Conservation (phyloP, 2,329 filamentous ascomycete species). For the Penicillium sclerotiorum region DNA sequence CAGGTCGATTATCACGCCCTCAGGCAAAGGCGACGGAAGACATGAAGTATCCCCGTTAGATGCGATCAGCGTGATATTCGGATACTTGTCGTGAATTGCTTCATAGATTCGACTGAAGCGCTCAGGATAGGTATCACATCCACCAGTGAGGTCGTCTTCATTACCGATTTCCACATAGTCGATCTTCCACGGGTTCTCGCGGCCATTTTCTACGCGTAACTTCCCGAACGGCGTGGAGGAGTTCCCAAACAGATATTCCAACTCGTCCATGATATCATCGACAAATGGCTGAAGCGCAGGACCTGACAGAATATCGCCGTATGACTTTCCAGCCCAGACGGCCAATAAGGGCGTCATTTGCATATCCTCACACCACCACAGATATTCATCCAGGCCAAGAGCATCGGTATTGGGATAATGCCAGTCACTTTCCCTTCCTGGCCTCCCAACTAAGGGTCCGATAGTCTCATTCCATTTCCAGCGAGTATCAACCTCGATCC, state of each 20-base stretch:
- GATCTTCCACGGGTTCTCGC: slow-evolving; percentile 61
- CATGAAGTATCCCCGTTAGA: slow-evolving; percentile 41
- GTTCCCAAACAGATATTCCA: slow-evolving; percentile 64
- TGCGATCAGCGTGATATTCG: slow-evolving; percentile 59
- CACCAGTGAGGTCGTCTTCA: slow-evolving; percentile 64
- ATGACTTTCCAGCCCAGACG: slow-evolving; percentile 61
- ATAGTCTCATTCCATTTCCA: slow-evolving; percentile 49
- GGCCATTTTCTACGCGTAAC: slow-evolving; percentile 60
- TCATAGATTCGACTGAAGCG: slow-evolving; percentile 63
- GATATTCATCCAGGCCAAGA: slow-evolving; percentile 62
- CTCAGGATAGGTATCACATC: slow-evolving; percentile 53
- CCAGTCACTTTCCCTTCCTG: slow-evolving; percentile 61
- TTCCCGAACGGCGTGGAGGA: slow-evolving; percentile 59
- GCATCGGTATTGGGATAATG: slow-evolving; percentile 64
- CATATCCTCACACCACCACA: slow-evolving; percentile 64
- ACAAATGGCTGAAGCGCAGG: slow-evolving; percentile 59
- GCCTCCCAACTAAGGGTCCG: slow-evolving; percentile 47
- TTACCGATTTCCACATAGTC: slow-evolving; percentile 68
- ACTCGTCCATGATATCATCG: slow-evolving; percentile 63
- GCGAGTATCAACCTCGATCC: slow-evolving; percentile 31
- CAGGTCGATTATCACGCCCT: slow-evolving; percentile 51
- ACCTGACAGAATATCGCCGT: slow-evolving; percentile 52
- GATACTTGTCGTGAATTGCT: slow-evolving; percentile 58
- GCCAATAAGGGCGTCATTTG: slow-evolving; percentile 59
- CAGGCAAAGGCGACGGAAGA: slow-evolving; percentile 28